Evolutionary conservation across 2,329 filamentous ascomycete species (phyloP).

Genomic region (Penicillium corylophilum): DNA sequence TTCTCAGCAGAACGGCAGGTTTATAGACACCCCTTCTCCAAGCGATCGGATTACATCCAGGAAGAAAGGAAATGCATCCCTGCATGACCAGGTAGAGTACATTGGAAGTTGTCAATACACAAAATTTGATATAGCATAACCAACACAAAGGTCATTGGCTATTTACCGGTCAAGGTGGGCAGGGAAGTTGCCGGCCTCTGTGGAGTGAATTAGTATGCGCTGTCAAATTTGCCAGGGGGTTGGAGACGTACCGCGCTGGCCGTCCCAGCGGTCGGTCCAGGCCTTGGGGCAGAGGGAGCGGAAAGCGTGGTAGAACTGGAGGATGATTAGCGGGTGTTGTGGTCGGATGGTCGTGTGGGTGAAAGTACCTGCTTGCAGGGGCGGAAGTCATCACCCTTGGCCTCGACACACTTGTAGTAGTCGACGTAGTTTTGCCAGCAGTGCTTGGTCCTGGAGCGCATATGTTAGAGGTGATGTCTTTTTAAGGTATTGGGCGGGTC

Average conservation of each 20-base stretch:
- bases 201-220: slow-evolving; percentile 11
- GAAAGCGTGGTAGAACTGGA: slow-evolving; percentile 93
- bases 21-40: slow-evolving; percentile 34
- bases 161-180: slow-evolving; percentile 48
- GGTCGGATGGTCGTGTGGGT: not conserved
- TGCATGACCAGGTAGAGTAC: slow-evolving; percentile 40
- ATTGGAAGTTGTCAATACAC: slow-evolving; percentile 36
- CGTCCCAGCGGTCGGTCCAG: slow-evolving; percentile 95
- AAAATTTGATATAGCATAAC: slow-evolving; percentile 28
- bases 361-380: slow-evolving; percentile 84
- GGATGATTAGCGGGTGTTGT: slow-evolving; percentile 5
- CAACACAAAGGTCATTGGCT: slow-evolving; percentile 20
- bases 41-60: slow-evolving; percentile 15
- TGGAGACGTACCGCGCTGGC: slow-evolving; percentile 77
- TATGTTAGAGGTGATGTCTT: slow-evolving; percentile 11
- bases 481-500: not conserved
- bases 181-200: slow-evolving; percentile 59
- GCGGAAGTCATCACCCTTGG: slow-evolving; percentile 97
- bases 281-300: slow-evolving; percentile 93
- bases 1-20: slow-evolving; percentile 26
- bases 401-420: slow-evolving; percentile 99
- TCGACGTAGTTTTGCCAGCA: slow-evolving; percentile 99
- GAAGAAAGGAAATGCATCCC: slow-evolving; percentile 30
- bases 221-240: not conserved
- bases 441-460: slow-evolving; percentile 72